Conservation (phyloP, 306 rosid genomes). For the Cucurbita ficifolia region DNA sequence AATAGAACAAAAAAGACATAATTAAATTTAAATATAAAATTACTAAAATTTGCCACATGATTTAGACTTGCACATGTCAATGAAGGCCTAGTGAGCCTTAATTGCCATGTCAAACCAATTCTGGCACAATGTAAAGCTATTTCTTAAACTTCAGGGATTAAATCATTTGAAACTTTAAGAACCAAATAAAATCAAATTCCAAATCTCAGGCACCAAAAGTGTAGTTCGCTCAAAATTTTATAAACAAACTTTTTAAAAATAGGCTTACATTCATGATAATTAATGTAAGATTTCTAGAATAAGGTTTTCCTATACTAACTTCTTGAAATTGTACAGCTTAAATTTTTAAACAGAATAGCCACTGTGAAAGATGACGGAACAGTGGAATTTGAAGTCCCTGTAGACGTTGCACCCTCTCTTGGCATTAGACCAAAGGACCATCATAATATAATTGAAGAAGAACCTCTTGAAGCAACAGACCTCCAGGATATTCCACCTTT, state of each 20-base stretch:
- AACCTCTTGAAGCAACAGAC: conserved; percentile 44
- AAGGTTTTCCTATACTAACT: neutral
- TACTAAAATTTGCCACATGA: neutral
- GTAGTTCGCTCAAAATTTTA: neutral
- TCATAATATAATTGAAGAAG: conserved; percentile 27
- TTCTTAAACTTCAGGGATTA: neutral
- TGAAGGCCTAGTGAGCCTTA: neutral
- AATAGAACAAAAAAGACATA: neutral
- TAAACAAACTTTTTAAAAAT: neutral
- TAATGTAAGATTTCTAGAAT: neutral
- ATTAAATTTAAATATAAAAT: neutral
- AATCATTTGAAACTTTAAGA: neutral
- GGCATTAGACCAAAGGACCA: conserved; percentile 16
- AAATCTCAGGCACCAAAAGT: neutral
- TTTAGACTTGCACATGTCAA: neutral
- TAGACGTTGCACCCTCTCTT: conserved; percentile 46
- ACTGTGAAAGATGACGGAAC: conserved; percentile 91
- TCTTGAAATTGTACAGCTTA: conserved; percentile 50
- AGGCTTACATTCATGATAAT: neutral
- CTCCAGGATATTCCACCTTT: conserved; percentile 59
- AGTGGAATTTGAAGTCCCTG: conserved; percentile 83
- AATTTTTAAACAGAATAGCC: conserved; percentile 81
- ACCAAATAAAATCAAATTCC: neutral
- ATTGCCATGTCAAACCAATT: neutral
- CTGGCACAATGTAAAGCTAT: neutral